phyloP scores from a whole-genome alignment of 805 yeast genomes.

The Candida dajiaensis region DNA sequence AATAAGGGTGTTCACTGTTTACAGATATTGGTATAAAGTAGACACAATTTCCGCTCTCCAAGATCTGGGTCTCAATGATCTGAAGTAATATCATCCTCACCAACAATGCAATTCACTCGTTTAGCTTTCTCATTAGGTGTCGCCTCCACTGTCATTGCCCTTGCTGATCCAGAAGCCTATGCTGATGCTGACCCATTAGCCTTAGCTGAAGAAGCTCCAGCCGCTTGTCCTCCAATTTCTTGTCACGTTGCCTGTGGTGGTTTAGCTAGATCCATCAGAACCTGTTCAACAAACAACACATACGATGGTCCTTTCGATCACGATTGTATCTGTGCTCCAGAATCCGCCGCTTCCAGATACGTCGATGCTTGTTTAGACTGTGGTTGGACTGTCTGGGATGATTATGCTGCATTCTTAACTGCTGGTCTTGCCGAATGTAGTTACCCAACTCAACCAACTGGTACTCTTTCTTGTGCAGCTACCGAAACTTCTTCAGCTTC shows the following conservation, averaged over 20 bases:
- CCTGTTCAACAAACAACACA: slow-evolving; percentile 17
- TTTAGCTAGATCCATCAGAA: slow-evolving; percentile 22
- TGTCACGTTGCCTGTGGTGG: slow-evolving; percentile 29
- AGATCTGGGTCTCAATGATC: neutral
- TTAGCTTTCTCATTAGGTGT: neutral
- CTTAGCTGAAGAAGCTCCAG: slow-evolving; percentile 16
- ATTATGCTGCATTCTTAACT: slow-evolving; percentile 23
- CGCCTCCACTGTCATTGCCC: neutral
- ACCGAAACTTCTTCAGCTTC: slow-evolving; percentile 16
- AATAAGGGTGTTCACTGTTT: neutral
- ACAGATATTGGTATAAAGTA: neutral
- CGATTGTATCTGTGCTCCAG: slow-evolving; percentile 18
- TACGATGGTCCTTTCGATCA: slow-evolving; percentile 14
- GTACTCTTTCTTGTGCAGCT: slow-evolving; percentile 18
- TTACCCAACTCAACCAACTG: slow-evolving; percentile 26
- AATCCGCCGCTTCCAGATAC: slow-evolving; percentile 6
- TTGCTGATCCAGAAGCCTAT: slow-evolving; percentile 5
- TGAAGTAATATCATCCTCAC: neutral
- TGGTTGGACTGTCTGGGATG: slow-evolving; percentile 31
- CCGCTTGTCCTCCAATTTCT: slow-evolving; percentile 22
- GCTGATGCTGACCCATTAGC: slow-evolving; percentile 10
- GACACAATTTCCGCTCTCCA: neutral
- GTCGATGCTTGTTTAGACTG: slow-evolving; percentile 27
- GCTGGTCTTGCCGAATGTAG: slow-evolving; percentile 23
- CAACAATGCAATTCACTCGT: neutral